Conservation (phyloP, 73 alveolate genomes). For the Diophrys sp. region DNA sequence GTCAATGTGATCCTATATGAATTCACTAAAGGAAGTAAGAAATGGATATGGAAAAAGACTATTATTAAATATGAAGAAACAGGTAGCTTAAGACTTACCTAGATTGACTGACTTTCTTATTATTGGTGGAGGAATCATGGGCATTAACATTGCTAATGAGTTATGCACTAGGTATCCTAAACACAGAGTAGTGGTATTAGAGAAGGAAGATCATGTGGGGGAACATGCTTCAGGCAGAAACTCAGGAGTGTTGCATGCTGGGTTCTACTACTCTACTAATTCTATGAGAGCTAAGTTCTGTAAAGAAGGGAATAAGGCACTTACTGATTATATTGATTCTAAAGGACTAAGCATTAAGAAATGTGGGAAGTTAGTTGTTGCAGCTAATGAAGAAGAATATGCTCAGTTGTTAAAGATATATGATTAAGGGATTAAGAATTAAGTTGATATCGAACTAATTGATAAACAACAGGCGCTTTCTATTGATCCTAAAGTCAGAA, state of each 20-base stretch:
- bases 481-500: conserved; percentile 66
- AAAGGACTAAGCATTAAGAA: conserved; percentile 47
- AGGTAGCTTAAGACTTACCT: too few relatives aligned
- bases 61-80: too few relatives aligned
- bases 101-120: conserved; percentile 29
- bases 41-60: too few relatives aligned
- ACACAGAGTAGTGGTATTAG: conserved; percentile 61
- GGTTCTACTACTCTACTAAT: conserved; percentile 76
- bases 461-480: conserved; percentile 62
- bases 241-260: conserved; percentile 89
- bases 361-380: conserved; percentile 85
- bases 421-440: conserved; percentile 67
- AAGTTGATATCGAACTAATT: conserved; percentile 64
- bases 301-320: conserved; percentile 57
- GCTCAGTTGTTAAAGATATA: conserved; percentile 53
- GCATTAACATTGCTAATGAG: conserved; percentile 66
- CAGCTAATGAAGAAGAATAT: conserved; percentile 57
- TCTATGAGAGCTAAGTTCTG: conserved; percentile 74
- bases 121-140: conserved; percentile 52
- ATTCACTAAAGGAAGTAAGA: too few relatives aligned
- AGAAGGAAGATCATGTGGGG: conserved; percentile 67
- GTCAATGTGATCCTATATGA: too few relatives aligned
- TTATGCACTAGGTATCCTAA: conserved; percentile 52
- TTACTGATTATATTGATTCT: conserved; percentile 71
- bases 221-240: conserved; percentile 82